These are phyloP conservation scores for Metschnikowia lunata DNA, from an alignment of 805 yeast species.

Conservation along the genomic window DNA sequence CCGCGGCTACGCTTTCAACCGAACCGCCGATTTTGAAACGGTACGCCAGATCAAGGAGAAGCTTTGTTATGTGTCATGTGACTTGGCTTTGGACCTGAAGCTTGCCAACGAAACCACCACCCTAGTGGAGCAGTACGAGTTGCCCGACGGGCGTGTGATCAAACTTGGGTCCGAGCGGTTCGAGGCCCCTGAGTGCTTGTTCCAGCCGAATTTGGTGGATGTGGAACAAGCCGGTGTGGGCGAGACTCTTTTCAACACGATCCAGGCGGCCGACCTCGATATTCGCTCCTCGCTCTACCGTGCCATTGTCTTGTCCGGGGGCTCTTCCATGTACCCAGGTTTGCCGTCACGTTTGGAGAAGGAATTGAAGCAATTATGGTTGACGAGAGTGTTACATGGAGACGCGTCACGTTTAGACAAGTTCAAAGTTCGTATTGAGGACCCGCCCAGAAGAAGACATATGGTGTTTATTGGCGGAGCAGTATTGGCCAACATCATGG, in stretches of 20 bases:
- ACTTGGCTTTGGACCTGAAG: conserved; percentile 81
- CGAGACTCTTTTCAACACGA: conserved; percentile 84
- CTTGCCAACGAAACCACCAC: conserved; percentile 94
- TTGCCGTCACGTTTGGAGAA: conserved; percentile 92
- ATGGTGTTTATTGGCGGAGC: conserved; percentile 99
- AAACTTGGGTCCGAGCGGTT: conserved; percentile 94
- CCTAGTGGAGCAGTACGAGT: conserved; percentile 82
- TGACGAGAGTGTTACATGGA: conserved; percentile 78
- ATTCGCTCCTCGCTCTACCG: conserved; percentile 82
- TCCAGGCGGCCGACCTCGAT: conserved; percentile 93
- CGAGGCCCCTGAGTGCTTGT: conserved; percentile 94
- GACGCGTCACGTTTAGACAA: conserved; percentile 83
- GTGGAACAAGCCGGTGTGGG: conserved; percentile 97
- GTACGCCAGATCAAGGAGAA: conserved; percentile 97
- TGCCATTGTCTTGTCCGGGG: conserved; percentile 94
- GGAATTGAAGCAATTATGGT: conserved; percentile 95
- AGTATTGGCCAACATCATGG: conserved; percentile 95
- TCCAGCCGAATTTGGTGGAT: conserved; percentile 93
- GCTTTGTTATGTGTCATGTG: conserved; percentile 91
- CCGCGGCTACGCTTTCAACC: conserved; percentile 95
- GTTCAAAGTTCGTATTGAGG: conserved; percentile 95
- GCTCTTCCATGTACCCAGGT: conserved; percentile 98
- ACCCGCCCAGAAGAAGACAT: conserved; percentile 97
- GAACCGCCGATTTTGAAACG: conserved; percentile 98
- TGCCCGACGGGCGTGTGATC: conserved; percentile 95